Evolutionary conservation across 345 rosid genomes (phyloP).

Genomic region (Odontarrhena argentea): DNA sequence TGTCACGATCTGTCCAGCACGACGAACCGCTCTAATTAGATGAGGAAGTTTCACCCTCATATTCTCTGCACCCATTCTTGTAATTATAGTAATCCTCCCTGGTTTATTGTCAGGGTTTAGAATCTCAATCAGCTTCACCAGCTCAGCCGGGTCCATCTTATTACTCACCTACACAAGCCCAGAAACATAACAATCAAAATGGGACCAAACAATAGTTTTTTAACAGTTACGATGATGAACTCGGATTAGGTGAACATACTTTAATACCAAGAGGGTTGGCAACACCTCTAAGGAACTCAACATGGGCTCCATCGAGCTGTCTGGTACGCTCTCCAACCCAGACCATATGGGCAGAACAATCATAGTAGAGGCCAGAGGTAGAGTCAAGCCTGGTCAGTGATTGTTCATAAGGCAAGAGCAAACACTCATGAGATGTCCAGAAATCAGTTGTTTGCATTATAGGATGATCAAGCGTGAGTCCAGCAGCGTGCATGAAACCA

Average conservation of each 20-base stretch:
- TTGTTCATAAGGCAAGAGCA: conserved; percentile 60
- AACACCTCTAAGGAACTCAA: conserved; percentile 59
- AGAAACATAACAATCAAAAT: too few relatives aligned
- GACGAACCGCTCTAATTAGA: conserved; percentile 67
- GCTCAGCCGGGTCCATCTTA: conserved; percentile 73
- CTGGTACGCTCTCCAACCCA: conserved; percentile 65
- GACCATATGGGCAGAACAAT: conserved; percentile 60
- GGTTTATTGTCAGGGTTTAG: conserved; percentile 71
- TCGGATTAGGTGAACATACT: conserved; percentile 28
- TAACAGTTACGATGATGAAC: too few relatives aligned
- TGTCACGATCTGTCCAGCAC: conserved; percentile 68
- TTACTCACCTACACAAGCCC: conserved; percentile 41
- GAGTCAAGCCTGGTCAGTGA: conserved; percentile 58
- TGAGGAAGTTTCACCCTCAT: conserved; percentile 82
- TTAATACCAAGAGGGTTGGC: conserved; percentile 64
- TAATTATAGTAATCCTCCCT: conserved; percentile 68
- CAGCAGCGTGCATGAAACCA: conserved; percentile 60
- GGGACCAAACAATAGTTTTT: too few relatives aligned
- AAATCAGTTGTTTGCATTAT: conserved; percentile 62
- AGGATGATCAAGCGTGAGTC: conserved; percentile 58
- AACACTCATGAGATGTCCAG: conserved; percentile 66
- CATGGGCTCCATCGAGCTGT: conserved; percentile 65
- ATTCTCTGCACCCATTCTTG: conserved; percentile 81
- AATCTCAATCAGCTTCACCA: conserved; percentile 67
- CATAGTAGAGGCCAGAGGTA: conserved; percentile 58